A percentile compares a stretch with the other conserved stretches of the same genome.
Conservation (phyloP, 495 filamentous ascomycete species). For the Daldinia childiae region DNA sequence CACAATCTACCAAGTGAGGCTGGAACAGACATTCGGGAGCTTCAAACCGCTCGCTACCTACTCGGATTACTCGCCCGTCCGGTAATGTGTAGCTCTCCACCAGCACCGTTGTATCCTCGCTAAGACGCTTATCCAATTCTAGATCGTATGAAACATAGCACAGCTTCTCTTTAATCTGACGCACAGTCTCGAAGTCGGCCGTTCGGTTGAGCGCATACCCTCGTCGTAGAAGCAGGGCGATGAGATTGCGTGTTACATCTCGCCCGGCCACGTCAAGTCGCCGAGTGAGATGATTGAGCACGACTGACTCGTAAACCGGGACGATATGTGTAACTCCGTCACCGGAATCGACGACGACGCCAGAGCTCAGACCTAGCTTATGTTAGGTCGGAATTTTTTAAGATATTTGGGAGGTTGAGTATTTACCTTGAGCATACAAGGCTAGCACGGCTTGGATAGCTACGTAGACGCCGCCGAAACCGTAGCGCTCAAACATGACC, state of each 20-base stretch:
- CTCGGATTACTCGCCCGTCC: conserved; percentile 93
- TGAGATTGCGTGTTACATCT: conserved; percentile 97
- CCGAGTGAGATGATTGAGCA: conserved; percentile 94
- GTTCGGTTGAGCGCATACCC: conserved; percentile 98
- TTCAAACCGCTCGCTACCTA: conserved; percentile 97
- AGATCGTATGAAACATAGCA: conserved; percentile 99
- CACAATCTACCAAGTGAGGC: conserved; percentile 96
- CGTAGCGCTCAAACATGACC: conserved; percentile 98
- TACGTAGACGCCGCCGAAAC: conserved; percentile 96
- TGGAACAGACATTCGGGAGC: conserved; percentile 99
- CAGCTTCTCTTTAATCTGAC: conserved; percentile 99
- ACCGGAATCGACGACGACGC: conserved; percentile 97
- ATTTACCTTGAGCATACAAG: conserved; percentile 91
- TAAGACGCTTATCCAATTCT: conserved; percentile 92
- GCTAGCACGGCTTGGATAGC: conserved; percentile 98
- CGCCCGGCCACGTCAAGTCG: conserved; percentile 95
- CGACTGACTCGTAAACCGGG: conserved; percentile 95
- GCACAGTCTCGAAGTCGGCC: conserved; percentile 98
- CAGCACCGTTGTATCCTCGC: conserved; percentile 96
- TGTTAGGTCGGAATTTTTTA: conserved; percentile 26
- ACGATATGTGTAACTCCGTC: conserved; percentile 99
- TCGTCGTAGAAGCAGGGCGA: conserved; percentile 90
- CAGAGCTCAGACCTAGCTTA: conserved; percentile 81
- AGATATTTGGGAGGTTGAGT: background rate
- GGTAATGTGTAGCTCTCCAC: conserved; percentile 98